Evolutionary conservation across 352 stramenopile species (phyloP).

Genomic region (Globisporangium acanthophoron): DNA sequence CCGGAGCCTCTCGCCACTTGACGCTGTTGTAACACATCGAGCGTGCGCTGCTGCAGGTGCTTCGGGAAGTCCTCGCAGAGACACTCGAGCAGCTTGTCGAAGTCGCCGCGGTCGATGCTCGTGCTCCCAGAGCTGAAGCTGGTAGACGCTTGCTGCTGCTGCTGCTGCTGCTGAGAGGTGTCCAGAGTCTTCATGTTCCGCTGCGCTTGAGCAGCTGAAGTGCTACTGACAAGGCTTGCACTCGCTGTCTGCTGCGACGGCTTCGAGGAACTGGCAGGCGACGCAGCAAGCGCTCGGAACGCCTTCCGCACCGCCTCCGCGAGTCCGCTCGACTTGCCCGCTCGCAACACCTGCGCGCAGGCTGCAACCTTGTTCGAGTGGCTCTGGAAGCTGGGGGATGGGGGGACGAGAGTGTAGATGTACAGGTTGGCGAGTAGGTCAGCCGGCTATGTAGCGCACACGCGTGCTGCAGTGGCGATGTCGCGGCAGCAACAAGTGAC

Average conservation of each 20-base stretch:
- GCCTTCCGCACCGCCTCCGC: constrained; percentile 2
- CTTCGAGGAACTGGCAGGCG: neutral
- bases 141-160: neutral
- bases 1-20: neutral
- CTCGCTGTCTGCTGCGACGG: neutral
- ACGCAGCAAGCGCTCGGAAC: neutral
- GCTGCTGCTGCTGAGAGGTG: neutral
- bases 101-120: constrained; percentile 4
- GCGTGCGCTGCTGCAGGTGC: constrained; percentile 3
- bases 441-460: neutral
- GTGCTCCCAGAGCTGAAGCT: neutral
- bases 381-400: constrained; percentile 8
- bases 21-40: neutral
- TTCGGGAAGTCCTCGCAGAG: constrained; percentile 12
- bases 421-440: too few relatives aligned
- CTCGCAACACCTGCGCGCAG: neutral
- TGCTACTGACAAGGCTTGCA: neutral
- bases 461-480: too few relatives aligned
- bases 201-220: neutral
- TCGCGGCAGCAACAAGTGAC: too few relatives aligned
- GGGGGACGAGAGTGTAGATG: too few relatives aligned
- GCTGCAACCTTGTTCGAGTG: constrained; percentile 4
- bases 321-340: constrained; percentile 9
- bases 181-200: neutral
- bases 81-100: constrained; percentile 4